These are phyloP conservation scores for Rugosomyces carneus DNA, from an alignment of 1,284 basidiomycete species.

Conservation along the genomic window DNA sequence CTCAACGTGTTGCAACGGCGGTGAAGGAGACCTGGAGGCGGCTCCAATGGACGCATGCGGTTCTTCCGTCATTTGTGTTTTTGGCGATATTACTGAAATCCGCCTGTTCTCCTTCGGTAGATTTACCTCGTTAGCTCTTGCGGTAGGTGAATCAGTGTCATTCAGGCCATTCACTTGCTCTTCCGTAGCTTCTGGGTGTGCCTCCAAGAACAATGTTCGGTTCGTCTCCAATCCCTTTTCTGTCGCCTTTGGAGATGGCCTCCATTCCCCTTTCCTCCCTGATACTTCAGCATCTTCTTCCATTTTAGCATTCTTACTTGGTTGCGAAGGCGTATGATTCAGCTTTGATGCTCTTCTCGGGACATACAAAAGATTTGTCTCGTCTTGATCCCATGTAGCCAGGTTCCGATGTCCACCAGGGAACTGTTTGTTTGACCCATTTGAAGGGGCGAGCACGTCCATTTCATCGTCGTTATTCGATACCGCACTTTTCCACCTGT, in stretches of 20 bases:
- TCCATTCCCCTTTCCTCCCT: neutral
- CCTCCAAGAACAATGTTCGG: neutral
- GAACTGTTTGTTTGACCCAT: neutral
- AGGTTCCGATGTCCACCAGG: neutral
- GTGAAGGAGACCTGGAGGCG: neutral
- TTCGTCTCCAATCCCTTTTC: neutral
- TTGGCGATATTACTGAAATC: neutral
- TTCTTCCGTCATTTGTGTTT: neutral
- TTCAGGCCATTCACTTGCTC: neutral
- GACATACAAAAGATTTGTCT: conserved; percentile 22
- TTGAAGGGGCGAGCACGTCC: conserved; percentile 6
- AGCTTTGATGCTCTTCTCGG: conserved; percentile 19
- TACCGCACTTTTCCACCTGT: conserved; percentile 10
- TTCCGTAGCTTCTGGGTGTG: neutral
- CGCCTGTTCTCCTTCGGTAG: neutral
- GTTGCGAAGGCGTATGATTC: neutral
- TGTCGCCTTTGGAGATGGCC: neutral
- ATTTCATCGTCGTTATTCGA: conserved; percentile 7
- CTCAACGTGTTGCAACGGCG: neutral
- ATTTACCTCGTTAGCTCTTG: neutral
- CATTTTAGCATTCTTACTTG: neutral
- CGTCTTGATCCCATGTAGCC: conserved; percentile 11
- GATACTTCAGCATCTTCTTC: neutral
- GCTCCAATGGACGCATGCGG: neutral
- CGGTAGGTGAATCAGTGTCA: neutral